phyloP scores from a whole-genome alignment of 176 grass and related monocot genomes.

The Thinopyrum elongatum region DNA sequence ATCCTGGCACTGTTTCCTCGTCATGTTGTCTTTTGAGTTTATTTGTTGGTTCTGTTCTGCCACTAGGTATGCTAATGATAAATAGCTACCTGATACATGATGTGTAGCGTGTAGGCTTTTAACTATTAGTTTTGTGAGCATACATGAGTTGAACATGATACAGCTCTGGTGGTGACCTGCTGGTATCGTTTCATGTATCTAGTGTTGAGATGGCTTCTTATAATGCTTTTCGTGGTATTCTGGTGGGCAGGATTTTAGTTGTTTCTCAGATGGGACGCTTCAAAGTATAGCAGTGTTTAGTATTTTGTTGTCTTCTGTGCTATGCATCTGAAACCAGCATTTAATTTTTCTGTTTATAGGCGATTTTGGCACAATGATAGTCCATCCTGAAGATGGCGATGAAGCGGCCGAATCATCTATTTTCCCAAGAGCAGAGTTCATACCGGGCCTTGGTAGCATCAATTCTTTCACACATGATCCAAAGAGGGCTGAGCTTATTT shows the following conservation, averaged over 20 bases:
- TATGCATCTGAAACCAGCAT: background rate
- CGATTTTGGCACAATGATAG: conserved; percentile 78
- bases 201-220: background rate
- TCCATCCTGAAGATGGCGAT: conserved; percentile 73
- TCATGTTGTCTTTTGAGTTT: conserved; percentile 14
- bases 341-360: conserved; percentile 40
- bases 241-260: background rate
- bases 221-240: background rate
- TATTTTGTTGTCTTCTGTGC: background rate
- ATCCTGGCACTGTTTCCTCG: background rate
- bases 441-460: conserved; percentile 93
- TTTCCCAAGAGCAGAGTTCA: conserved; percentile 71
- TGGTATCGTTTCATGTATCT: conserved; percentile 1
- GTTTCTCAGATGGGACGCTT: conserved; percentile 14
- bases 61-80: conserved; percentile 20
- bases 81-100: background rate
- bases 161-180: background rate
- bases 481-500: conserved; percentile 55
- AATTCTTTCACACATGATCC: conserved; percentile 90
- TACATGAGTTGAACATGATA: background rate
- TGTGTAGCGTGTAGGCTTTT: background rate
- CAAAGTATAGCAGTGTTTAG: background rate
- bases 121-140: background rate
- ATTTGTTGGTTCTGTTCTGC: conserved; percentile 13
- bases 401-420: conserved; percentile 61